phyloP scores from a whole-genome alignment of 805 yeast species.

The Osmozyma mogii region DNA sequence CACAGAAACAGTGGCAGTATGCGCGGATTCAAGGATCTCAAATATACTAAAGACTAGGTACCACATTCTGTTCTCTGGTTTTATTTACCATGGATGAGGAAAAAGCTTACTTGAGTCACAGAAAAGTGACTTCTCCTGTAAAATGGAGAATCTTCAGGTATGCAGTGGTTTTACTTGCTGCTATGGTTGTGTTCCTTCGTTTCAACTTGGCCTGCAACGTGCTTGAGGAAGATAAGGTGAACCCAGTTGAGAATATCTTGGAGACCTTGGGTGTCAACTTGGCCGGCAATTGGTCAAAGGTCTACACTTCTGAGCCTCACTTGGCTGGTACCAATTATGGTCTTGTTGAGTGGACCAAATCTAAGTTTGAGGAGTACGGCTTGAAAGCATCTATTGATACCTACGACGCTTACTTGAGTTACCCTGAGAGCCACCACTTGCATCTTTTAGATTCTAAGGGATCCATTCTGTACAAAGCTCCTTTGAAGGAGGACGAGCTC shows the following conservation, averaged over 20 bases:
- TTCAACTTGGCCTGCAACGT: too few relatives aligned
- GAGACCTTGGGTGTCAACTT: conserved; percentile 25
- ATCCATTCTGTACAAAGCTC: conserved; percentile 39
- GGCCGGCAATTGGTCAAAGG: conserved; percentile 48
- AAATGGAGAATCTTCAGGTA: too few relatives aligned
- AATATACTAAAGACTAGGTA: too few relatives aligned
- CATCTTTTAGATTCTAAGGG: conserved; percentile 23
- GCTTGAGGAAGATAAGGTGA: not conserved
- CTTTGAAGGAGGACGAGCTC: conserved; percentile 41
- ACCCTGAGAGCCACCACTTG: conserved; percentile 44
- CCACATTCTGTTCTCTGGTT: too few relatives aligned
- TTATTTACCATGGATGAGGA: too few relatives aligned
- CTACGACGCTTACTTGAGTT: conserved; percentile 49
- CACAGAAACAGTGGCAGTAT: too few relatives aligned
- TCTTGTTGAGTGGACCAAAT: conserved; percentile 50
- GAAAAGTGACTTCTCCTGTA: too few relatives aligned
- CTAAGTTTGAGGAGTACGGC: conserved; percentile 51
- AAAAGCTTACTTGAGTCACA: too few relatives aligned
- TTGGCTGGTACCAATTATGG: conserved; percentile 38
- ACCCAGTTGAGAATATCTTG: conserved; percentile 14
- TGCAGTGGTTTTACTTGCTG: too few relatives aligned
- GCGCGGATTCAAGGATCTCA: too few relatives aligned
- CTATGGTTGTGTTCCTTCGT: too few relatives aligned
- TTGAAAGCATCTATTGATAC: conserved; percentile 41
- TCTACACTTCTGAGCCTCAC: conserved; percentile 47